Percentiles rank a stretch among this genome's conserved stretches.
Evolutionary conservation across 192 early-diverging fungal genomes (phyloP).

Genomic region (Gryganskiella cystojenkinii): DNA sequence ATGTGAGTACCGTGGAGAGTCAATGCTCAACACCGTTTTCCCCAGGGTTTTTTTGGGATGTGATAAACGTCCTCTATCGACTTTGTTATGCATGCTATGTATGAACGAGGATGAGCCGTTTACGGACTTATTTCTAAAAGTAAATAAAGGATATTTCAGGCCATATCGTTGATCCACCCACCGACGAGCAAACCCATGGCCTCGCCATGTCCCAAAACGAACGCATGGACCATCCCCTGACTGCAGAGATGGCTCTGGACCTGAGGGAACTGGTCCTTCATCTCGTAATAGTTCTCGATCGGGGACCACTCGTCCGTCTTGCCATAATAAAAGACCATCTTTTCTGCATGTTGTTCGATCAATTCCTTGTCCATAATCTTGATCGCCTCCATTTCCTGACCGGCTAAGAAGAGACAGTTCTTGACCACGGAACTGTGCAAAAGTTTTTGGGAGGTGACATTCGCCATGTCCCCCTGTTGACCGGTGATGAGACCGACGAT

Average conservation of each 20-base stretch:
- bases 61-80: too few relatives aligned
- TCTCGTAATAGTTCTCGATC: constrained; percentile 69
- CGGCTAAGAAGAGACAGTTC: constrained; percentile 77
- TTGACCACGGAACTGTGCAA: constrained; percentile 69
- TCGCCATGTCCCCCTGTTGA: constrained; percentile 57
- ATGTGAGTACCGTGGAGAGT: too few relatives aligned
- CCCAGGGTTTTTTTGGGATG: too few relatives aligned
- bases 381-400: constrained; percentile 79
- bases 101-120: not conserved
- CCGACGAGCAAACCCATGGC: constrained; percentile 52
- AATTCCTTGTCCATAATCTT: constrained; percentile 72
- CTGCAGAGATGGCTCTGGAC: constrained; percentile 75
- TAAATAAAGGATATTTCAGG: not conserved
- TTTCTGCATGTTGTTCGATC: constrained; percentile 63
- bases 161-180: constrained; percentile 44
- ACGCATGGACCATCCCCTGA: constrained; percentile 83
- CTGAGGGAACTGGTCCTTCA: constrained; percentile 71
- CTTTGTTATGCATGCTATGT: not conserved
- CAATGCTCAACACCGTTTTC: too few relatives aligned
- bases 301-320: constrained; percentile 84
- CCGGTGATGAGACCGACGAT: constrained; percentile 48
- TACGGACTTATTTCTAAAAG: not conserved
- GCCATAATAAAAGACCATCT: constrained; percentile 85
- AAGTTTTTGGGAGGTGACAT: constrained; percentile 72
- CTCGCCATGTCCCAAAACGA: constrained; percentile 72